phyloP scores from a whole-genome alignment of 1,284 basidiomycete genomes.

The Puccinia hordei region DNA sequence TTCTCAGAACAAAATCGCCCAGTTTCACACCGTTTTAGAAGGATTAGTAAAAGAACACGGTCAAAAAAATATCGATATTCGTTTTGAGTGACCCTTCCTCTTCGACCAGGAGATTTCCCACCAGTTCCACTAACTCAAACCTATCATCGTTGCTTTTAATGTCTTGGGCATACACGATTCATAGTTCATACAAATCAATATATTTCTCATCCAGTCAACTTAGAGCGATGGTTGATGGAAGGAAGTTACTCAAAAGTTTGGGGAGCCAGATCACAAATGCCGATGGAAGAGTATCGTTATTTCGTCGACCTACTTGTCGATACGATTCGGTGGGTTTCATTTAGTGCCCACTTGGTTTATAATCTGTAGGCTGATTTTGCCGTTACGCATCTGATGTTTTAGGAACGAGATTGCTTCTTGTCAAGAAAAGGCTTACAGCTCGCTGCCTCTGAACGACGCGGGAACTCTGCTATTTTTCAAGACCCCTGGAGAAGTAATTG shows the following conservation, averaged over 20 bases:
- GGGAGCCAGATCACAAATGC: conserved; percentile 80
- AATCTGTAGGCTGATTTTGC: background rate
- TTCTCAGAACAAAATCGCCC: conserved; percentile 92
- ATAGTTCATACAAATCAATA: conserved; percentile 51
- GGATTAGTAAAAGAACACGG: conserved; percentile 49
- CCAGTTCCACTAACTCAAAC: background rate
- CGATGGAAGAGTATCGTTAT: conserved; percentile 46
- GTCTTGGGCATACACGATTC: background rate
- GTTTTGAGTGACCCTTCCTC: conserved; percentile 40
- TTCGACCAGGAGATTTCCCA: background rate
- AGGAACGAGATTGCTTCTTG: conserved; percentile 92
- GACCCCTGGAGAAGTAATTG: conserved; percentile 72
- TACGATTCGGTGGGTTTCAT: conserved; percentile 32
- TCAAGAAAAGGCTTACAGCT: conserved; percentile 85
- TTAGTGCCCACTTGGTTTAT: background rate
- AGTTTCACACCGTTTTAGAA: conserved; percentile 99
- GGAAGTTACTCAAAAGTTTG: conserved; percentile 98
- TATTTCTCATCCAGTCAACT: conserved; percentile 59
- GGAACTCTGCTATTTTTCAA: conserved; percentile 85
- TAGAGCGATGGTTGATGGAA: conserved; percentile 97
- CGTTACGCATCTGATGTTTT: conserved; percentile 14
- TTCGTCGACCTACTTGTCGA: conserved; percentile 42
- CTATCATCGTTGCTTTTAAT: background rate
- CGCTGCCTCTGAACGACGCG: conserved; percentile 81
- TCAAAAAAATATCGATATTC: conserved; percentile 53